Evolutionary conservation across 108 stramenopile species (phyloP).

Genomic region (Aurantiochytrium sp.): DNA sequence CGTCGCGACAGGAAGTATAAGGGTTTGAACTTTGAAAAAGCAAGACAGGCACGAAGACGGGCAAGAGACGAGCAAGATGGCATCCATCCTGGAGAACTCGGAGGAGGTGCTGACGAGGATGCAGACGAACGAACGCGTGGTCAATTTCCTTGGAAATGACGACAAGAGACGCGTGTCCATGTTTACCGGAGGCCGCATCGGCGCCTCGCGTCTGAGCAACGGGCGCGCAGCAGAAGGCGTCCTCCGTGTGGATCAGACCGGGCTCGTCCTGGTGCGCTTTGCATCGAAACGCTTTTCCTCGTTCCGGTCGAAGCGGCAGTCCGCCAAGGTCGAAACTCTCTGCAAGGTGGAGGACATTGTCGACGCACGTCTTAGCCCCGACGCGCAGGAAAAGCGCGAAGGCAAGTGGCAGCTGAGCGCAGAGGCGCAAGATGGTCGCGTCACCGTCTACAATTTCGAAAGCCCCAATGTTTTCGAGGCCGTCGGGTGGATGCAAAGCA

Average conservation of each 20-base stretch:
- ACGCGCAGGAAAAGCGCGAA: background rate
- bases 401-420: background rate
- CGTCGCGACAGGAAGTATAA: too few species aligned
- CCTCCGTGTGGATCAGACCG: background rate
- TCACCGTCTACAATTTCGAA: background rate
- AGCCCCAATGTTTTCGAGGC: background rate
- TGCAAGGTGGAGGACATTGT: background rate
- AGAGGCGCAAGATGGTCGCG: background rate
- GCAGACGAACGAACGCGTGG: background rate
- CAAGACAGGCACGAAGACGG: too few species aligned
- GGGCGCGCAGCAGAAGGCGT: background rate
- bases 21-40: too few species aligned
- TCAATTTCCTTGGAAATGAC: background rate
- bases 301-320: background rate
- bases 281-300: background rate
- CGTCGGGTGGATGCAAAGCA: background rate
- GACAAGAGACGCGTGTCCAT: background rate
- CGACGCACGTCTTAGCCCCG: background rate
- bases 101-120: background rate
- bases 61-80: too few species aligned
- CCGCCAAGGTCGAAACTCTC: background rate
- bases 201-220: background rate
- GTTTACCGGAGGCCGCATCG: background rate
- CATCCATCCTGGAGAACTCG: background rate
- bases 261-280: background rate